A percentile compares a stretch with the other conserved stretches of the same genome.
phyloP scores from a whole-genome alignment of 2,329 filamentous ascomycete species.

The Ilyonectria destructans region DNA sequence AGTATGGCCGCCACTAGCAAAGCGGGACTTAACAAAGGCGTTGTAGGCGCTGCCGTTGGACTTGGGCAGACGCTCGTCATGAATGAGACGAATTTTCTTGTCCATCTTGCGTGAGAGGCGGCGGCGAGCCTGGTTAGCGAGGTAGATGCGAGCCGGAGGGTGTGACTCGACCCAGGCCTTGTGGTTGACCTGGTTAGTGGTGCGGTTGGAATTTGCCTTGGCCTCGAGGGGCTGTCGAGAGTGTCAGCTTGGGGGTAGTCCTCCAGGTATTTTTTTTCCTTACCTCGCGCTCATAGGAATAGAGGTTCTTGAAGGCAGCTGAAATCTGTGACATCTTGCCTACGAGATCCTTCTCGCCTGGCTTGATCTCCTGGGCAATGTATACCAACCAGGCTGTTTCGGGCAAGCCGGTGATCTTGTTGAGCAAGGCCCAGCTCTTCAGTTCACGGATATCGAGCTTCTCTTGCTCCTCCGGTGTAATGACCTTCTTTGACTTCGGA shows the following conservation, averaged over 20 bases:
- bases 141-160: conserved; percentile 57
- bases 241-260: not conserved
- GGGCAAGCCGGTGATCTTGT: conserved; percentile 56
- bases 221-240: conserved; percentile 52
- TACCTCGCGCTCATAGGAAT: conserved; percentile 63
- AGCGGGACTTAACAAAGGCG: conserved; percentile 57
- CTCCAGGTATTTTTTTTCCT: conserved; percentile 34
- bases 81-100: conserved; percentile 52
- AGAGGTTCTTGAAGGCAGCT: conserved; percentile 58
- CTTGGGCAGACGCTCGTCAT: conserved; percentile 67
- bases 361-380: conserved; percentile 51
- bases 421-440: conserved; percentile 57
- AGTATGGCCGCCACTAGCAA: conserved; percentile 29
- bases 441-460: conserved; percentile 47
- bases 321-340: conserved; percentile 49
- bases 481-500: conserved; percentile 52
- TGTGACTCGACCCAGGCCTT: conserved; percentile 66
- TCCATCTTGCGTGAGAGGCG: conserved; percentile 57
- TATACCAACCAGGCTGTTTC: conserved; percentile 58
- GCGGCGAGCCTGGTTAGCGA: conserved; percentile 66
- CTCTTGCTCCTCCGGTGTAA: conserved; percentile 55
- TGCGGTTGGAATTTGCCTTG: conserved; percentile 58
- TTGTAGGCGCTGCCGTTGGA: conserved; percentile 52
- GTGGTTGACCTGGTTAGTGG: conserved; percentile 57
- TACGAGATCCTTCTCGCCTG: conserved; percentile 27